Base-by-base conservation (phyloP, 2,329 filamentous ascomycete species). In the Aspergillus sp. region DNA sequence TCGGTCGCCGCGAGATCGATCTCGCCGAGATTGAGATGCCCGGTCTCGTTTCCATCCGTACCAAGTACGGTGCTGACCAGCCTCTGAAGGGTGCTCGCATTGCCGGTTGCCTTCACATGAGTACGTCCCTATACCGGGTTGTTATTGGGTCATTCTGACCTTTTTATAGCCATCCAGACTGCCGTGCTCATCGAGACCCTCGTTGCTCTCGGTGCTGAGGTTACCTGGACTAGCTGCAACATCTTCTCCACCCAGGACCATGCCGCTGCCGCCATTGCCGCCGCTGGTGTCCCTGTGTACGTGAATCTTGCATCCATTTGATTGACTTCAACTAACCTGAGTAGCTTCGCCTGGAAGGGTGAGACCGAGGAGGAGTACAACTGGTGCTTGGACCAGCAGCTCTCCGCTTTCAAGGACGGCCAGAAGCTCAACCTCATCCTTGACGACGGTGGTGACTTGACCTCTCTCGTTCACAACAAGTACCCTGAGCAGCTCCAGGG, bases 321-420 rank as follows among this genome's bases (percentile, higher is more conserved):
- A 6, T 7, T 15, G 23, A 15, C 17, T 6, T n/a, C 17, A n/a
- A 14, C 40, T 52, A 44, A 52, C 55, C 5, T 19, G 11, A 41
- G 15, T 59, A 81, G 79, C 71, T 89, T 89, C 73, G 86, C 86
- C 70, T 89, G 86, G 86, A 89, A 89, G 80, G 86, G 93, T 74
- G 95, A 99, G 90, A 96, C 93, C 70, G 95, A 99, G 82, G 95
- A 98, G 83, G 95, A 98, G 85, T 99, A 98, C 87, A 86, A 96
- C 80, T 98, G 95, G 95, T 99, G 95, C 82, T 84, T 98, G 74
- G 93, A 98, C 86, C 95, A 99, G 86, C 95, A 98, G 85, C 89
- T 99, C 73, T 79, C 84, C 66, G 89, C 95, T 77, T 99, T 99
- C 90, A 96, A 96, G 84, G 92, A 96, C 74, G 89, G 86, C 86